Conservation (phyloP, 768 basidiomycete species). For the Dictyophora rubrovolvata region DNA sequence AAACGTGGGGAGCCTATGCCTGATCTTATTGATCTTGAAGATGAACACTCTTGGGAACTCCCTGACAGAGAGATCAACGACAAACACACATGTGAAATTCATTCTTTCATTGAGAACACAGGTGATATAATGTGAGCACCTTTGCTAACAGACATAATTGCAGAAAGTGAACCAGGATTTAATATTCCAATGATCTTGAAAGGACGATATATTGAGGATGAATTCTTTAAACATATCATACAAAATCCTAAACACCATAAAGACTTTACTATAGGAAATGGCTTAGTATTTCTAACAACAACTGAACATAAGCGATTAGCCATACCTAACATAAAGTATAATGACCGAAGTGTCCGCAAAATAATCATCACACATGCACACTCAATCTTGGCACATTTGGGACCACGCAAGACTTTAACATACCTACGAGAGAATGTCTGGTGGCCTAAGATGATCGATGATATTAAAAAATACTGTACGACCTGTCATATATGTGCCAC, state of each 20-base stretch:
- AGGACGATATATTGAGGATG: conserved; percentile 12
- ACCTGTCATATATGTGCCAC: conserved; percentile 15
- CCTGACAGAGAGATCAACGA: too few relatives aligned
- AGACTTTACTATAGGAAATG: conserved; percentile 9
- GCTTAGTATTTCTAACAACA: conserved; percentile 8
- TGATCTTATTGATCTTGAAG: too few relatives aligned
- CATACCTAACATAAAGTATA: conserved; percentile 5
- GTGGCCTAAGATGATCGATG: conserved; percentile 13
- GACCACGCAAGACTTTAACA: conserved; percentile 23
- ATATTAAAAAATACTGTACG: conserved; percentile 21
- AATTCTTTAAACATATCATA: conserved; percentile 21
- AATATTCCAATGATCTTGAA: conserved; percentile 11
- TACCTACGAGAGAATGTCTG: conserved; percentile 19
- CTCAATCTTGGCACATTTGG: conserved; percentile 29
- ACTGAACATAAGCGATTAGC: neutral
- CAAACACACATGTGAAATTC: too few relatives aligned
- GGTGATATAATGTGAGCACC: too few relatives aligned
- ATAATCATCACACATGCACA: conserved; percentile 18
- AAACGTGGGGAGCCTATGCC: neutral
- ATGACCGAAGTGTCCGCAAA: conserved; percentile 5
- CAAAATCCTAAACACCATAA: neutral
- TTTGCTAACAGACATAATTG: neutral
- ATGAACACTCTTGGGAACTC: too few relatives aligned
- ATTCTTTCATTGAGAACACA: too few relatives aligned
- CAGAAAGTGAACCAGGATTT: conserved; percentile 5